Evolutionary conservation across 2,329 filamentous ascomycete genomes (phyloP).

Genomic region (Arthrobotrys megalospora): DNA sequence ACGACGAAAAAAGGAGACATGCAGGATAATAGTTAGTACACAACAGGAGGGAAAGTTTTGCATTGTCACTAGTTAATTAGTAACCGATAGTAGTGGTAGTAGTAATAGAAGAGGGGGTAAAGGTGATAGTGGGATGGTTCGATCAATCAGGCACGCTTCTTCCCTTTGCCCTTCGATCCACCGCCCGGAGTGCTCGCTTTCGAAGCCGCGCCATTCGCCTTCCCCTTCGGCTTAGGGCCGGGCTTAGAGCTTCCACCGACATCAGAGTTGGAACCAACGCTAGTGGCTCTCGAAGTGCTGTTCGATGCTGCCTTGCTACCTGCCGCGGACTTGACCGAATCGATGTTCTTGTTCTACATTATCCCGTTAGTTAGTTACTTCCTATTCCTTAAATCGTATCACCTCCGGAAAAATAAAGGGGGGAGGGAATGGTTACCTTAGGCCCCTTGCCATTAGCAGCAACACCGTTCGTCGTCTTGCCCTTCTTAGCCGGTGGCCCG

Average conservation of each 20-base stretch:
- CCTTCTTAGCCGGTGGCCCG: conserved; percentile 88
- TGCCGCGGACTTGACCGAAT: conserved; percentile 81
- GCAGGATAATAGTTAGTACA: conserved; percentile 3
- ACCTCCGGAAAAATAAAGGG: no score
- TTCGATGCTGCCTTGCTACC: conserved; percentile 82
- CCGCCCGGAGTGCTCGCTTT: conserved; percentile 53
- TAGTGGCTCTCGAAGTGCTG: conserved; percentile 86
- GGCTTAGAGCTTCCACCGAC: conserved; percentile 65
- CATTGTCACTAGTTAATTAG: background rate
- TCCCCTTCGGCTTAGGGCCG: conserved; percentile 49
- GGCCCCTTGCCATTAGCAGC: conserved; percentile 63
- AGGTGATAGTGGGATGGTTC: background rate
- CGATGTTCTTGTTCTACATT: conserved; percentile 88
- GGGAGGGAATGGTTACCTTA: conserved; percentile 62
- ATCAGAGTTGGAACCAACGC: conserved; percentile 81
- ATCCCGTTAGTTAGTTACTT: conserved; percentile 12
- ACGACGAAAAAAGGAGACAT: background rate
- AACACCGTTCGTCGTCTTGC: conserved; percentile 72
- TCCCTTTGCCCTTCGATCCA: conserved; percentile 53
- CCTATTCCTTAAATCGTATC: background rate
- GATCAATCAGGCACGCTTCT: conserved; percentile 39
- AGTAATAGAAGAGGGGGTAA: background rate
- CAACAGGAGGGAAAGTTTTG: background rate
- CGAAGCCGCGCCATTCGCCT: conserved; percentile 52
- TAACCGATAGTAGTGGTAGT: background rate